phyloP scores from a whole-genome alignment of 148 eudicot genomes.

The Rhododendron kiyosumense region DNA sequence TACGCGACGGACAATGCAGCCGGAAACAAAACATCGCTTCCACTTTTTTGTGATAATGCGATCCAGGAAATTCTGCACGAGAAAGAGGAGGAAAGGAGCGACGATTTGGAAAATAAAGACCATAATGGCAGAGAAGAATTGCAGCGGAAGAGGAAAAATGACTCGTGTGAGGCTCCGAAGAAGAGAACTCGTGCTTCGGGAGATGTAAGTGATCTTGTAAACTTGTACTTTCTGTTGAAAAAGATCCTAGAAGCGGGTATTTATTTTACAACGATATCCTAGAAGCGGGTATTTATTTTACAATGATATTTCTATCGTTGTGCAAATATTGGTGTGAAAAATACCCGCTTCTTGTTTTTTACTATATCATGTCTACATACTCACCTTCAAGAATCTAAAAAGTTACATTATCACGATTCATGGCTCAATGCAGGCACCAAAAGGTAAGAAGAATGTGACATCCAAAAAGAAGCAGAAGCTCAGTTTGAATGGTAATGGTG shows the following conservation, averaged over 20 bases:
- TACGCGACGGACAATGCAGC: background rate
- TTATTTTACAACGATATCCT: background rate
- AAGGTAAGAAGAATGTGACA: conserved; percentile 41
- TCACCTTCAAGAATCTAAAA: too few species aligned
- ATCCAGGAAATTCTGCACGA: background rate
- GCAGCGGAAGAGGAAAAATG: conserved; percentile 18
- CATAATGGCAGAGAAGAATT: conserved; percentile 15
- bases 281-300: too few species aligned
- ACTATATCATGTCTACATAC: background rate
- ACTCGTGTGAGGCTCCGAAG: conserved; percentile 22
- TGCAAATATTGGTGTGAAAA: too few species aligned
- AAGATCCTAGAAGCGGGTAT: background rate
- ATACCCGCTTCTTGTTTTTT: background rate
- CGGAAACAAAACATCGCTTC: background rate
- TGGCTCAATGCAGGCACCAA: conserved; percentile 31
- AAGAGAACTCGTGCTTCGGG: conserved; percentile 37
- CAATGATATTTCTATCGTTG: background rate
- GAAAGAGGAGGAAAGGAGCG: conserved; percentile 27
- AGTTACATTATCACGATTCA: too few species aligned
- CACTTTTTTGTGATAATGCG: background rate
- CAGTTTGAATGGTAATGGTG: conserved; percentile 10
- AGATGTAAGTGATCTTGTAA: conserved; percentile 33
- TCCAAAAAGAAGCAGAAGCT: conserved; percentile 38
- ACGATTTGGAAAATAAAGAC: conserved; percentile 19
- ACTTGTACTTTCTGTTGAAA: background rate